Conservation (phyloP, 441 rosid genomes). For the Croton laevigatus region DNA sequence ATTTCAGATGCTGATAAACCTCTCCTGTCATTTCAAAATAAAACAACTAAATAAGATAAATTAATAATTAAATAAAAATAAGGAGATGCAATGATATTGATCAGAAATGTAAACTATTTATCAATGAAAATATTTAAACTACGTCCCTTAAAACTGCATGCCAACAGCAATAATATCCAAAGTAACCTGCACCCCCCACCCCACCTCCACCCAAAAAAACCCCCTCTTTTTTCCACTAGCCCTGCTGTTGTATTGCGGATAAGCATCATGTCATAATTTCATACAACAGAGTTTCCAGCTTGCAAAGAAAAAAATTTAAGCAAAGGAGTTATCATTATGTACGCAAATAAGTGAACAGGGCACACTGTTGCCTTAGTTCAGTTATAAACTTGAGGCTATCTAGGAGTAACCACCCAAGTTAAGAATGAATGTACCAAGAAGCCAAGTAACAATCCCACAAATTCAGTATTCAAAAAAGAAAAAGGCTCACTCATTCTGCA, state of each 20-base stretch:
- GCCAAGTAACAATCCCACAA: background rate
- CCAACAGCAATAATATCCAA: background rate
- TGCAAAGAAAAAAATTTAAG: too few species aligned
- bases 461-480: background rate
- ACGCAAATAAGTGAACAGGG: background rate
- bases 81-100: too few species aligned
- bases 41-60: constrained; percentile 8
- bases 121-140: background rate
- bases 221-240: background rate
- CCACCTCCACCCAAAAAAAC: too few species aligned
- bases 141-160: background rate
- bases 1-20: constrained; percentile 90
- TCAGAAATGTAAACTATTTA: background rate
- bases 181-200: background rate
- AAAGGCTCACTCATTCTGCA: background rate
- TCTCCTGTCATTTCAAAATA: constrained; percentile 57
- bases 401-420: background rate
- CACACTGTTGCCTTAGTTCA: background rate
- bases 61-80: background rate
- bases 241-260: background rate
- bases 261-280: background rate
- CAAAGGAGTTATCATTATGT: background rate
- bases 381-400: background rate
- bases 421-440: background rate
- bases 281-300: background rate